Percentiles rank a stretch among this genome's conserved stretches.
Conservation (phyloP, 2,329 filamentous ascomycete genomes). For the Ceratocystis papillata region DNA sequence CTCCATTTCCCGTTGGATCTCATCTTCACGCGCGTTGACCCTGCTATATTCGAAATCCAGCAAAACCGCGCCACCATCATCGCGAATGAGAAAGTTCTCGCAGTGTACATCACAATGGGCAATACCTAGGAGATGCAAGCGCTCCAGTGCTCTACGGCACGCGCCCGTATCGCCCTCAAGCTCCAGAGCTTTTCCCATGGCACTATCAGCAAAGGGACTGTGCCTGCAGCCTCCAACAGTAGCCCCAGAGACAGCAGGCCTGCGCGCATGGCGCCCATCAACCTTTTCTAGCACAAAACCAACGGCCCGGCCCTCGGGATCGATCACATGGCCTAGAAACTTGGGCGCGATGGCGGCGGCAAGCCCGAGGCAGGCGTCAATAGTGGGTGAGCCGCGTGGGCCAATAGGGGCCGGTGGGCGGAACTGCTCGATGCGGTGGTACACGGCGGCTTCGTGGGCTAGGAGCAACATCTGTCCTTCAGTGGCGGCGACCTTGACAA, state of each 20-base stretch:
- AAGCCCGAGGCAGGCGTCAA: slow-evolving; percentile 5
- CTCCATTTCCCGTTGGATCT: slow-evolving; percentile 13
- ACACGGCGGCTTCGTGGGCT: slow-evolving; percentile 12
- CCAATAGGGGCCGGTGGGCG: background rate
- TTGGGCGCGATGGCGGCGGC: slow-evolving; percentile 11
- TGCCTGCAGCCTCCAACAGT: too few relatives aligned
- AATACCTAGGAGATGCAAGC: slow-evolving; percentile 14
- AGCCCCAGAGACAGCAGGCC: background rate
- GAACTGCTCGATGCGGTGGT: slow-evolving; percentile 1
- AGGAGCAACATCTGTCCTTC: slow-evolving; percentile 14
- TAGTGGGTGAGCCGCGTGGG: background rate
- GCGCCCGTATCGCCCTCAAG: background rate
- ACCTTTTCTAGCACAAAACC: slow-evolving; percentile 13
- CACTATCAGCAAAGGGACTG: background rate
- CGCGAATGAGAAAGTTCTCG: slow-evolving; percentile 15
- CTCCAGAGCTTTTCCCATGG: background rate
- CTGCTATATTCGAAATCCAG: slow-evolving; percentile 19
- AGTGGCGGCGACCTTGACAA: slow-evolving; percentile 10
- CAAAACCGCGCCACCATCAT: slow-evolving; percentile 9
- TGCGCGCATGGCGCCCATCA: slow-evolving; percentile 6
- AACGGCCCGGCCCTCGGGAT: slow-evolving; percentile 6
- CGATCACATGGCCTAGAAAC: slow-evolving; percentile 15
- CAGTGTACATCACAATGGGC: slow-evolving; percentile 14
- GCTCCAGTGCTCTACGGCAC: slow-evolving; percentile 3
- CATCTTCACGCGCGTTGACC: background rate